Evolutionary conservation across 1,284 basidiomycete species (phyloP), one percentile per base, ranked within the genome.

Genomic region (Leccinum pachyderme): DNA sequence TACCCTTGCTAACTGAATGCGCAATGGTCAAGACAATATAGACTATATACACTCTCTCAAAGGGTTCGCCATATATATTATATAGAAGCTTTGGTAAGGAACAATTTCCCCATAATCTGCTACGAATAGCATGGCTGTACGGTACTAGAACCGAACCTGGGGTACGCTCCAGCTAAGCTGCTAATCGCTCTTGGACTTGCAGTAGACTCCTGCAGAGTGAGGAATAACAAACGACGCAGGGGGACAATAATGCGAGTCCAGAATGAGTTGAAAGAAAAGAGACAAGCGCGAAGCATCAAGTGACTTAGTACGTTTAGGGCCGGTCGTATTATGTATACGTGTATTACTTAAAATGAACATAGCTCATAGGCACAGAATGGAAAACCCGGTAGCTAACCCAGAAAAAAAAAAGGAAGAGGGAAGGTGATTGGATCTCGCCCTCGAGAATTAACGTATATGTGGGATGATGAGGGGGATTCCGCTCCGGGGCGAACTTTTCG

Each of bases 231-330:
- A 57, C 58, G 65, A 70, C 39, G 73, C 75, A 77, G 72, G 77
- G 72, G 77, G 77, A 79, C 77, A 79, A 78, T 79, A 78, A 73
- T 77, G 77, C 77, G 65, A 69, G 74, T 72, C 75, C 75, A 27
- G 63, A 72, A 78, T 76, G 75, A 76, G 76, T 75, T 67, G 49
- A 8, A 49, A 25, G 29, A 49, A 56, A 55, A 58, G 24, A 0
- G 2, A 22, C 4, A 1, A 15, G 6, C 4, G 1, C 0, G 12
- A 4, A 7, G 1, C 7, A 6, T 37, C 22, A 2, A 3, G 25
- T 9, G 8, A 18, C 18, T 2, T 1, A 0, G 0, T 1, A 8
- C 3, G 22, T 69, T 66, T 59, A 66, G 65, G 65, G 65, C 67
- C 59, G 57, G 64, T 51, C 33, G 2, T 7, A 24, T 50, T 13